These are phyloP conservation scores for Aspergillus spinulosporus DNA, from an alignment of 2,329 filamentous ascomycete species.

Conservation along the genomic window DNA sequence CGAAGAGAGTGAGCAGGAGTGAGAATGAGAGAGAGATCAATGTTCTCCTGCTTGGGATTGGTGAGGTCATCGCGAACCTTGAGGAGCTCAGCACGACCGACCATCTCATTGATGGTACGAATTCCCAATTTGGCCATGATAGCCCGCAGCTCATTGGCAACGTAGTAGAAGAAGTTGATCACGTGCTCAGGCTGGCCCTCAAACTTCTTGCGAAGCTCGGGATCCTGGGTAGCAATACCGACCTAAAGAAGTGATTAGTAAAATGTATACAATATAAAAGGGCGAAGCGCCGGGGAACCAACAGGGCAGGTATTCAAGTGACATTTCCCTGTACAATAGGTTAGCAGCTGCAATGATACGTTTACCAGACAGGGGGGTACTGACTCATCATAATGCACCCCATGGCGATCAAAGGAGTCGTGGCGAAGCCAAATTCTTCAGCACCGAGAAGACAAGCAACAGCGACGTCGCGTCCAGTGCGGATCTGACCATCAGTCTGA, in stretches of 20 bases:
- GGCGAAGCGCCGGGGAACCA: neutral
- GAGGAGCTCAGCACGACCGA: conserved; percentile 84
- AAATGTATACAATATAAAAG: neutral
- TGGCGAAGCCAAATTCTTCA: conserved; percentile 98
- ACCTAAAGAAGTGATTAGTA: conserved; percentile 47
- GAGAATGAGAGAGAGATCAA: conserved; percentile 87
- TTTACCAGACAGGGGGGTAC: too few relatives aligned
- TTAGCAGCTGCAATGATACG: too few relatives aligned
- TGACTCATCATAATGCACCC: conserved; percentile 88
- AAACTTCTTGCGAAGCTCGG: conserved; percentile 90
- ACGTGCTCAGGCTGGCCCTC: conserved; percentile 90
- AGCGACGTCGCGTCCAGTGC: conserved; percentile 89
- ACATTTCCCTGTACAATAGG: conserved; percentile 21
- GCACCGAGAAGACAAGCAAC: conserved; percentile 93
- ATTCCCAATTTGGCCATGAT: conserved; percentile 97
- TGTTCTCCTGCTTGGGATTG: conserved; percentile 85
- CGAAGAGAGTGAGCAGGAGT: conserved; percentile 95
- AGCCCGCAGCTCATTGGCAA: conserved; percentile 90
- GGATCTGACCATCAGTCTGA: conserved; percentile 91
- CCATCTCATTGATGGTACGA: conserved; percentile 96
- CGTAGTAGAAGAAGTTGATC: conserved; percentile 99
- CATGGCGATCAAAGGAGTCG: conserved; percentile 92
- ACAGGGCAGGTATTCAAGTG: conserved; percentile 70
- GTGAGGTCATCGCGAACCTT: conserved; percentile 85
- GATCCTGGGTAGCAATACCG: conserved; percentile 93